Percentiles rank a stretch among this genome's conserved stretches.
Conservation (phyloP, 1,284 basidiomycete genomes). For the Moesziomyces parantarcticus region DNA sequence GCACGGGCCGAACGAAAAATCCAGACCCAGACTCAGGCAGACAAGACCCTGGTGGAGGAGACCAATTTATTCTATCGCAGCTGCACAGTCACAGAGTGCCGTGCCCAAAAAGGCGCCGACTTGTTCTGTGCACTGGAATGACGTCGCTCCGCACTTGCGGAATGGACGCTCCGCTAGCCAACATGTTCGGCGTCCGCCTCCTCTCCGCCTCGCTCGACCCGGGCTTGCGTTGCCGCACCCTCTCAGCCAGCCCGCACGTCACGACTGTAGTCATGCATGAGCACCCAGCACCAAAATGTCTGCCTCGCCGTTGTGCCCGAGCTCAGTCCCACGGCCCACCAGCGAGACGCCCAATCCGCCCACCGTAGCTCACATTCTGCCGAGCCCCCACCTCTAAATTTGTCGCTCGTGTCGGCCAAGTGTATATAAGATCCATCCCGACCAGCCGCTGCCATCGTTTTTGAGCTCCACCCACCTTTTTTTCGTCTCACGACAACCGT, state of each 20-base stretch:
- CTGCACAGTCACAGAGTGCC: background rate
- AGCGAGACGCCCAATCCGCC: too few relatives aligned
- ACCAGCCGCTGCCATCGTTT: too few relatives aligned
- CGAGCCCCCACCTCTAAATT: too few relatives aligned
- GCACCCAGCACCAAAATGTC: too few relatives aligned
- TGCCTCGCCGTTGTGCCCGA: too few relatives aligned
- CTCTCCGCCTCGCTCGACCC: too few relatives aligned
- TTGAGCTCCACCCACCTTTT: background rate
- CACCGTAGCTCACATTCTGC: too few relatives aligned
- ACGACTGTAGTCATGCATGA: background rate
- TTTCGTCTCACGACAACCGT: background rate
- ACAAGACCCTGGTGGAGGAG: background rate
- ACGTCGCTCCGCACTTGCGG: background rate
- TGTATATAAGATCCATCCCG: too few relatives aligned
- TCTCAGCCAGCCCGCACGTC: background rate
- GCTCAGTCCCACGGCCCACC: too few relatives aligned
- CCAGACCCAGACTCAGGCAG: background rate
- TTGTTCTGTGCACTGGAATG: background rate
- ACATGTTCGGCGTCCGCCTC: background rate
- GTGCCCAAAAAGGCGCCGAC: too few relatives aligned
- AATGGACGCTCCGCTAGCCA: background rate
- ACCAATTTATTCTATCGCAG: background rate
- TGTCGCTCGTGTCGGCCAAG: too few relatives aligned
- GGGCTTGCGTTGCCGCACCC: background rate
- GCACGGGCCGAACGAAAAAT: background rate